These are phyloP conservation scores for Combretum micranthum DNA, from an alignment of 345 rosid genomes.

Conservation along the genomic window DNA sequence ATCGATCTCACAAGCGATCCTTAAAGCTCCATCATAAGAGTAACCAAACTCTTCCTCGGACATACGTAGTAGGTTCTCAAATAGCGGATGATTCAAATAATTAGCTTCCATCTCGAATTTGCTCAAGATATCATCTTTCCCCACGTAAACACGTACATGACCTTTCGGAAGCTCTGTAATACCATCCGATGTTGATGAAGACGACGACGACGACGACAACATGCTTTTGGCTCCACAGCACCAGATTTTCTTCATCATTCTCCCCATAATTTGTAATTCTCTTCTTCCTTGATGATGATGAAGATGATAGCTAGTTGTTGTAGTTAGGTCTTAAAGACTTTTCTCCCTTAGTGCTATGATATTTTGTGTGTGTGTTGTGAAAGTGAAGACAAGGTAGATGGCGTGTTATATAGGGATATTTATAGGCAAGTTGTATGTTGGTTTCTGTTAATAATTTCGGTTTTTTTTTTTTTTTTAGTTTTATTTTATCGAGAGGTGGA, in stretches of 20 bases:
- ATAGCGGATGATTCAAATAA: slow-evolving; percentile 47
- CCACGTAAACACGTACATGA: slow-evolving; percentile 32
- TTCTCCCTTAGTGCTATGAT: no score
- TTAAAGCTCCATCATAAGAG: slow-evolving; percentile 44
- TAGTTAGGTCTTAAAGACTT: no score
- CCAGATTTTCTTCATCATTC: slow-evolving; percentile 33
- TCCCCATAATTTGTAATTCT: slow-evolving; percentile 3
- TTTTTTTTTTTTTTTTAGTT: no score
- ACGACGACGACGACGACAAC: slow-evolving; percentile 4
- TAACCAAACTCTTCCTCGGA: slow-evolving; percentile 42
- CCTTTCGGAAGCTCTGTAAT: slow-evolving; percentile 22
- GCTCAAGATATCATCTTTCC: slow-evolving; percentile 18
- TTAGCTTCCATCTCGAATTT: slow-evolving; percentile 42
- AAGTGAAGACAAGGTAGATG: no score
- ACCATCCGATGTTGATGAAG: not conserved
- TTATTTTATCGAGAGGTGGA: no score
- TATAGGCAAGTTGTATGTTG: no score
- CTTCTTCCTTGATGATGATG: not conserved
- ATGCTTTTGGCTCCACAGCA: slow-evolving; percentile 35
- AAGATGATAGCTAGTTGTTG: not conserved
- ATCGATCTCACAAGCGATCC: slow-evolving; percentile 45
- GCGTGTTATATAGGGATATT: no score
- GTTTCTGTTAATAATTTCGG: no score
- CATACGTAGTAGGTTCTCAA: slow-evolving; percentile 31
- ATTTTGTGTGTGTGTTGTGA: no score